Conservation (phyloP, 148 eudicot species). For the Nyssa sinensis region DNA sequence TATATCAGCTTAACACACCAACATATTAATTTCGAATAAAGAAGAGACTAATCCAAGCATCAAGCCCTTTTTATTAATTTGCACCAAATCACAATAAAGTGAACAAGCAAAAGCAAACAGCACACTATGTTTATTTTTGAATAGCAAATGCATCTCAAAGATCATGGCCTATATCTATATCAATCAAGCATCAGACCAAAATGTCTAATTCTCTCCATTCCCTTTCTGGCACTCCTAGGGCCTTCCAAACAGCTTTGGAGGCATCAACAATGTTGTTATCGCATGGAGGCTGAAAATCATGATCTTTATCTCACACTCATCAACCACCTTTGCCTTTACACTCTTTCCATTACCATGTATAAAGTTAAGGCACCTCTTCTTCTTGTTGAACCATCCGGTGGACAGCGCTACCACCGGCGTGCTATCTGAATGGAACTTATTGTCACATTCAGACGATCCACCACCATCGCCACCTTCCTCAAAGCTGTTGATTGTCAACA, state of each 20-base stretch:
- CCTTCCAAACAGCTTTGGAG: neutral
- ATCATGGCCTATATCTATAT: no score
- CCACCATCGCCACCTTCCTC: constrained; percentile 24
- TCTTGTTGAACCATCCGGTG: constrained; percentile 11
- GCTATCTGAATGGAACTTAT: constrained; percentile 11
- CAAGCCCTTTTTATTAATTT: no score
- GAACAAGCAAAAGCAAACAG: no score
- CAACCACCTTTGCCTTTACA: constrained; percentile 12
- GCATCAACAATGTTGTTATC: constrained; percentile 15
- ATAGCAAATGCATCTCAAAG: no score
- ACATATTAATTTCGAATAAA: no score
- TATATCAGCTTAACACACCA: no score
- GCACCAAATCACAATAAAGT: no score
- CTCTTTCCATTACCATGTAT: constrained; percentile 9
- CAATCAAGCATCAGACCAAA: neutral
- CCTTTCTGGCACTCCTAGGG: no score
- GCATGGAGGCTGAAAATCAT: constrained; percentile 20
- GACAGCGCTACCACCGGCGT: constrained; percentile 16
- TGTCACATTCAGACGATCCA: constrained; percentile 15
- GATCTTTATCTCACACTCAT: constrained; percentile 15
- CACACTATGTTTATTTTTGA: no score
- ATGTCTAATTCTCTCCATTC: no score
- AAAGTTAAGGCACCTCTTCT: constrained; percentile 4
- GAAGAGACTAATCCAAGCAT: no score
- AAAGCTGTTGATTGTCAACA: constrained; percentile 24